Evolutionary conservation across 352 stramenopile species (phyloP).

Genomic region (Saprolegnia parasitica): DNA sequence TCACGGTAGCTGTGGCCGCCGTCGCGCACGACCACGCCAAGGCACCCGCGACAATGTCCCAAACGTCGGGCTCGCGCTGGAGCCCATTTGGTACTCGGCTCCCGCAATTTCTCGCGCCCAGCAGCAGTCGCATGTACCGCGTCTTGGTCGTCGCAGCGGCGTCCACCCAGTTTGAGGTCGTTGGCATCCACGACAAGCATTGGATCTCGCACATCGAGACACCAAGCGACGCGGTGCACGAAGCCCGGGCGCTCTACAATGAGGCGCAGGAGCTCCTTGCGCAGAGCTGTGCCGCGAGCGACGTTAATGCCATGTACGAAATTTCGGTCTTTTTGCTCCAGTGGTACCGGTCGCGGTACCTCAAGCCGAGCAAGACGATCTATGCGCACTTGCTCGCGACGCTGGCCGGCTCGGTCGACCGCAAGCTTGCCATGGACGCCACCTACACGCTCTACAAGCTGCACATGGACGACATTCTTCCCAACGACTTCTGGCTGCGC

Average conservation of each 20-base stretch:
- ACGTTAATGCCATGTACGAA: conserved; percentile 7
- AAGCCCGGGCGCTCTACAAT: neutral
- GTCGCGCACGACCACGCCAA: too few species aligned
- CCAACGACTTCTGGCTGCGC: conserved; percentile 11
- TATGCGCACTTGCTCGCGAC: conserved; percentile 11
- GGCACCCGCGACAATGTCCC: too few species aligned
- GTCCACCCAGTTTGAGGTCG: conserved; percentile 4
- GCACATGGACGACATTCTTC: conserved; percentile 3
- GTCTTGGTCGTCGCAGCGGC: neutral
- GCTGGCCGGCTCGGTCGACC: conserved; percentile 4
- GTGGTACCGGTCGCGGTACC: conserved; percentile 25
- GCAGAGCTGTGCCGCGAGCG: neutral
- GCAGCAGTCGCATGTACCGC: too few species aligned
- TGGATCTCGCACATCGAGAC: conserved; percentile 21
- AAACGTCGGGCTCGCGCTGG: too few species aligned
- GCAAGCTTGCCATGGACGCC: conserved; percentile 18
- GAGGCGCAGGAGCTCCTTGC: conserved; percentile 10
- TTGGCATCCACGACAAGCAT: conserved; percentile 18
- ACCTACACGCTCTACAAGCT: conserved; percentile 24
- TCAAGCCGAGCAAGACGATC: conserved; percentile 13
- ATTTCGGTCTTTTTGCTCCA: conserved; percentile 9
- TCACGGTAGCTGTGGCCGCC: too few species aligned
- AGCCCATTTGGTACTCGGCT: too few species aligned
- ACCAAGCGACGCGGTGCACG: conserved; percentile 1
- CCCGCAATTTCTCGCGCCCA: too few species aligned